These are phyloP conservation scores for Ceratobasidium papillatum DNA, from an alignment of 1,284 basidiomycete genomes.

Conservation along the genomic window DNA sequence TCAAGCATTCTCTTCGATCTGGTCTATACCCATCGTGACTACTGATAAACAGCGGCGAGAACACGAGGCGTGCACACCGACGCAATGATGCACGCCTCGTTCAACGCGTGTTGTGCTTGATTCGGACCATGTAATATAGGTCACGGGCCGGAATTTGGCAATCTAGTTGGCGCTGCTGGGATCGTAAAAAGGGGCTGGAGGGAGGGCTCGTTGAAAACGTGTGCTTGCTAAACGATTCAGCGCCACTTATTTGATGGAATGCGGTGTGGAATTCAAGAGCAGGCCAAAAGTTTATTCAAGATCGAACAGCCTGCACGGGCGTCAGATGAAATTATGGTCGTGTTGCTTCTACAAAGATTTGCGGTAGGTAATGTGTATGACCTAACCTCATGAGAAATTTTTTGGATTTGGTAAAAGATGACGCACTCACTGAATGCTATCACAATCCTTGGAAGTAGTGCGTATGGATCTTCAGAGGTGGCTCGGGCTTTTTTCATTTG, in stretches of 20 bases:
- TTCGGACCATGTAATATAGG: slow-evolving; percentile 5
- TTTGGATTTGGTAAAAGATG: not conserved
- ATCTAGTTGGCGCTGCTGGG: slow-evolving; percentile 9
- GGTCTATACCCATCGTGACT: slow-evolving; percentile 13
- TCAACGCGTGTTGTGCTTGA: not conserved
- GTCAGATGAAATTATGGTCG: not conserved
- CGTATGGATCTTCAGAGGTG: not conserved
- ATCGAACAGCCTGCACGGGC: slow-evolving; percentile 2
- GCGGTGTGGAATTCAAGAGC: not conserved
- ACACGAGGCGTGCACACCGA: slow-evolving; percentile 23
- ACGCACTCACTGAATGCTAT: not conserved
- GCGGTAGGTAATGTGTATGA: not conserved
- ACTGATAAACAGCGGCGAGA: not conserved
- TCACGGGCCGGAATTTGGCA: slow-evolving; percentile 6
- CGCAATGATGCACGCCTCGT: slow-evolving; percentile 7
- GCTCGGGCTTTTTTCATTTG: not conserved
- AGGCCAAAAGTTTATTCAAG: not conserved
- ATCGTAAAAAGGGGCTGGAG: slow-evolving; percentile 5
- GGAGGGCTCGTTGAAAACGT: not conserved
- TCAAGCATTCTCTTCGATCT: not conserved
- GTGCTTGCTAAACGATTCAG: slow-evolving; percentile 6
- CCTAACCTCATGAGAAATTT: not conserved
- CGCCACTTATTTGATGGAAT: not conserved
- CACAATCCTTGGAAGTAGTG: not conserved
- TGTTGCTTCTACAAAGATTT: not conserved